phyloP scores from a whole-genome alignment of 1,284 basidiomycete species.

The Malassezia yamatoensis region DNA sequence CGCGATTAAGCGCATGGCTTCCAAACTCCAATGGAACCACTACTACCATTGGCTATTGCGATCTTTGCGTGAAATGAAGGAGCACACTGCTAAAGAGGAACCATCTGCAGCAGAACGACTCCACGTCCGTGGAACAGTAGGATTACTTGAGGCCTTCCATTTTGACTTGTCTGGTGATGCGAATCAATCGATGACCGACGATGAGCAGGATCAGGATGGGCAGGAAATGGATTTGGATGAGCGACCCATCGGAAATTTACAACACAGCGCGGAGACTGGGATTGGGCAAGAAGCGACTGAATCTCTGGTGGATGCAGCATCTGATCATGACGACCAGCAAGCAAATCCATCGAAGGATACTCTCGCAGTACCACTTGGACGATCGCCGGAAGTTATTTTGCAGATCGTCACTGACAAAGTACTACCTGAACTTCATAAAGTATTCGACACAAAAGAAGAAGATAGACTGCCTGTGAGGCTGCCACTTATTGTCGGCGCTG shows the following conservation, averaged over 20 bases:
- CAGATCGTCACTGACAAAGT: slow-evolving; percentile 19
- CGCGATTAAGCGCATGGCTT: slow-evolving; percentile 49
- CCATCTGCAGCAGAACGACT: slow-evolving; percentile 11
- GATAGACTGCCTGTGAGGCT: slow-evolving; percentile 59
- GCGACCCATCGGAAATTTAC: slow-evolving; percentile 1
- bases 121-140: slow-evolving; percentile 74
- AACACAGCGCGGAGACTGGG: slow-evolving; percentile 5
- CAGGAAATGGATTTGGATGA: slow-evolving; percentile 38
- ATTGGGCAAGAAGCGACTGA: not conserved
- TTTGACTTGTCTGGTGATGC: slow-evolving; percentile 52
- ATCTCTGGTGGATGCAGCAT: slow-evolving; percentile 8
- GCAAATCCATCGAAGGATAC: not conserved
- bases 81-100: slow-evolving; percentile 12
- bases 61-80: slow-evolving; percentile 60
- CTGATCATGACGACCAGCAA: not conserved
- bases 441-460: slow-evolving; percentile 60
- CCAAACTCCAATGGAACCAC: slow-evolving; percentile 60
- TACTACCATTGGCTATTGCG: slow-evolving; percentile 74
- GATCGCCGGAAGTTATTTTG: slow-evolving; percentile 3
- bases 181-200: slow-evolving; percentile 2
- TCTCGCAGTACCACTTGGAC: not conserved
- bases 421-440: slow-evolving; percentile 41
- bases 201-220: slow-evolving; percentile 55
- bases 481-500: slow-evolving; percentile 77
- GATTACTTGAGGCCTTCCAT: slow-evolving; percentile 82